These are phyloP conservation scores for Pseudopyrenochaeta lycopersici DNA, from an alignment of 2,329 filamentous ascomycete species.

Conservation along the genomic window DNA sequence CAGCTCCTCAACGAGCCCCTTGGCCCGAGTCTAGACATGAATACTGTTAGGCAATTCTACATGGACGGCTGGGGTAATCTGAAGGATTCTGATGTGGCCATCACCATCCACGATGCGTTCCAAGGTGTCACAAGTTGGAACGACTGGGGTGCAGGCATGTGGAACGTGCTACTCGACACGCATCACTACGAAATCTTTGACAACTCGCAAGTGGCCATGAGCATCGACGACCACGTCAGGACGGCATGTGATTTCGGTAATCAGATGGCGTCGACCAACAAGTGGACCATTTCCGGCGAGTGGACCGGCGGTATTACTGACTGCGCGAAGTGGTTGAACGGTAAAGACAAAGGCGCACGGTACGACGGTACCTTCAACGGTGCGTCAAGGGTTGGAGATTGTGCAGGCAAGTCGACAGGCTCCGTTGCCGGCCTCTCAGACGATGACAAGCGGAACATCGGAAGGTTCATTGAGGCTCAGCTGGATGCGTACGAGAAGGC, in stretches of 20 bases:
- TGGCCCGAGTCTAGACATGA: constrained; percentile 53
- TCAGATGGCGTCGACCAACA: constrained; percentile 56
- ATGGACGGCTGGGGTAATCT: constrained; percentile 59
- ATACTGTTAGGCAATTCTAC: constrained; percentile 57
- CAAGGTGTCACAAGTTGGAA: constrained; percentile 55
- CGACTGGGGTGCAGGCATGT: constrained; percentile 55
- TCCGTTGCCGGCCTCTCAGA: constrained; percentile 52
- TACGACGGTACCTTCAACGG: constrained; percentile 55
- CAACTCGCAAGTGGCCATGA: constrained; percentile 47
- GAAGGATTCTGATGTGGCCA: constrained; percentile 51
- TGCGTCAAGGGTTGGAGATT: constrained; percentile 53
- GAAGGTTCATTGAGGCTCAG: constrained; percentile 57
- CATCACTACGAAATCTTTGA: constrained; percentile 61
- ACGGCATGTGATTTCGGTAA: constrained; percentile 56
- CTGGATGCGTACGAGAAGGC: constrained; percentile 59
- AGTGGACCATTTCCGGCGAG: constrained; percentile 58
- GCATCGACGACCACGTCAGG: constrained; percentile 50
- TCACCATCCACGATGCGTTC: constrained; percentile 60
- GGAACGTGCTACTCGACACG: constrained; percentile 56
- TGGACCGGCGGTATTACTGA: constrained; percentile 59
- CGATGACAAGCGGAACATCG: constrained; percentile 55
- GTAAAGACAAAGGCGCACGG: constrained; percentile 56
- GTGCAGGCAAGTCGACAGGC: constrained; percentile 56
- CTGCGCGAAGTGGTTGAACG: constrained; percentile 60
- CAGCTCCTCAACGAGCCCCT: constrained; percentile 60